Evolutionary conservation across 2,329 filamentous ascomycete species (phyloP), one percentile per base, ranked within the genome.

Genomic region (Penicillium sp.): DNA sequence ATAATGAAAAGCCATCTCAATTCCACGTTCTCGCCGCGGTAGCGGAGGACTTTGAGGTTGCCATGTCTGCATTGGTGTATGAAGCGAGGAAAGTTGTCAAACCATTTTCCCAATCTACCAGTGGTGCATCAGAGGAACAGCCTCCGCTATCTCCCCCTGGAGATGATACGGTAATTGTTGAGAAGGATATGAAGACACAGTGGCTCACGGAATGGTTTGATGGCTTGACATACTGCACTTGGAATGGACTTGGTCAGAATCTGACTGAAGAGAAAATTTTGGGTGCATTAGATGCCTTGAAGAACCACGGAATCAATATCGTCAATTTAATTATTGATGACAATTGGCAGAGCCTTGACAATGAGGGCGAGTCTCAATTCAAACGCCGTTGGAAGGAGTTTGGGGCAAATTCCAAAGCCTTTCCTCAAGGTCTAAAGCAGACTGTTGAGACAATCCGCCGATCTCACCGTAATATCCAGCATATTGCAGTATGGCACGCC

Each of bases 401-500:
- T 62, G 93, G 98, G 70, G 95, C 93, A 0, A 90, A 96, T 56
- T 82, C 85, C 11, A 80, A 83, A 26, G 86, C 87, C 0, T 99
- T 99, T 58, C 93, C 93, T 0, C 79, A 84, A 2, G 95, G 95
- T 0, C 79, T 99, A 9, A 90, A 89, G 68, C 80, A 86, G 7
- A 86, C 89, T 0, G 81, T 96, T 1, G 77, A 81, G 5, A 82
- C 84, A 7, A 90, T 98, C 57, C 86, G 91, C 22, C 76, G 82
- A 19, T 82, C 81, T 16, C 85, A 93, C 66, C 87, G 87, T 0
- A 85, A 87, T 57, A 88, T 98, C 57, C 84, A 89, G 58, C 89
- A 96, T 65, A 84, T 98, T 50, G 91, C 90, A 11, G 93, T 98
- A 1, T 99, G 95, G 95, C 95, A 99, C 76, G 91, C 93, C 1